Percentiles rank a stretch among this genome's conserved stretches.
These are phyloP conservation scores for Penicillium freii DNA, from an alignment of 2,329 filamentous ascomycete species.

Conservation along the genomic window DNA sequence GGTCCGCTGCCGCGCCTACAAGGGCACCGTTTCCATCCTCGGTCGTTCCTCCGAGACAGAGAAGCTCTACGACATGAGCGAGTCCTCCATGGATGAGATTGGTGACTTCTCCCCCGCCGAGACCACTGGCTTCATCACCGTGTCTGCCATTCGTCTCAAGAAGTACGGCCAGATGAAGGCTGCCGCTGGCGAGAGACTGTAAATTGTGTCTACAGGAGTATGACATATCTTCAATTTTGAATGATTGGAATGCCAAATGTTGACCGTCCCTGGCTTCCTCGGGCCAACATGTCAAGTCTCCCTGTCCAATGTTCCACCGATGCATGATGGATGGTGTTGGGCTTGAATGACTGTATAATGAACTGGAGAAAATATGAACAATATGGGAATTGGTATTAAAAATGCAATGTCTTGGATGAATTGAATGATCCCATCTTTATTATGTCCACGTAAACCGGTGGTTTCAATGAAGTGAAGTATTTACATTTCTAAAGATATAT, in stretches of 20 bases:
- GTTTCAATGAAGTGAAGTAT: background rate
- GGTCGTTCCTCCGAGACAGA: slow-evolving; percentile 60
- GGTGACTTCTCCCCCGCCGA: slow-evolving; percentile 65
- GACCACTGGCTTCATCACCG: slow-evolving; percentile 61
- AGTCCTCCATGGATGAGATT: slow-evolving; percentile 69
- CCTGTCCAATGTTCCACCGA: slow-evolving; percentile 9
- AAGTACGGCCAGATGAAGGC: slow-evolving; percentile 46
- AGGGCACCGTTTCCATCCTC: slow-evolving; percentile 58
- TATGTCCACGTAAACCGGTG: background rate
- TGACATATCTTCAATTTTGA: slow-evolving; percentile 5
- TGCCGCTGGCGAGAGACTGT: slow-evolving; percentile 35
- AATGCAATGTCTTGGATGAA: slow-evolving; percentile 4
- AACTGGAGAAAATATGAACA: slow-evolving; percentile 21
- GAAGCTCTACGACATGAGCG: slow-evolving; percentile 67
- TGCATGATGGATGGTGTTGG: slow-evolving; percentile 13
- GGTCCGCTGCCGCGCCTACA: slow-evolving; percentile 64
- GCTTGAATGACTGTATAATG: slow-evolving; percentile 29
- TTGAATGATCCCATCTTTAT: background rate
- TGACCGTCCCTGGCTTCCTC: slow-evolving; percentile 24
- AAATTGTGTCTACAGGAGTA: slow-evolving; percentile 12
- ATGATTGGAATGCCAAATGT: slow-evolving; percentile 18
- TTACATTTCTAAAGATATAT: slow-evolving; percentile 8
- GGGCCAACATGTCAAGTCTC: slow-evolving; percentile 6
- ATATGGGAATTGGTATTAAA: slow-evolving; percentile 9
- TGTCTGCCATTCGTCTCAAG: slow-evolving; percentile 39